Base-by-base conservation (phyloP, 75 land plant species). In the Gnetum montanum region DNA sequence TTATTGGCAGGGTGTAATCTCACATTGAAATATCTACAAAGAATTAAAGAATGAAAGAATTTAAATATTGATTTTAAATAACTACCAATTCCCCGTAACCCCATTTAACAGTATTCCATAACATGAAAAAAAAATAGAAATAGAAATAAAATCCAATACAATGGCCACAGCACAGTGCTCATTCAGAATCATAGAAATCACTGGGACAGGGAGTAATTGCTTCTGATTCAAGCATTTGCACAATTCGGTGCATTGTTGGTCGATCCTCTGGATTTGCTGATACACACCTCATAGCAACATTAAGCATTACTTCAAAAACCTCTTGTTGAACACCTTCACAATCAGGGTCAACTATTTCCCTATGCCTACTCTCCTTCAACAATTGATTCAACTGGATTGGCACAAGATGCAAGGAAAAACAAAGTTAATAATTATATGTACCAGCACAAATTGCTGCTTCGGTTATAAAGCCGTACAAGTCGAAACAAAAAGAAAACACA, bases 181-280 rank as follows among this genome's bases (percentile, higher is more conserved):
- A 33, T 30, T 56, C 67, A 0, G 77, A 85, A 59, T 86, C 90
- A 24, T 86, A 82, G 62, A 80, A 90, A 35, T 94, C 98, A 69
- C 90, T 86, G n/a, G 91, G 84, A 44, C 91, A 83, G 16, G 97
- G 97, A 26, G 91, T 86, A 68, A 83, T 73, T 31, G 79, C 83
- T 55, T 90, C 88, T 26, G 96, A 74, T 70, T 94, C 91, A 35
- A 94, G 64, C 26, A 86, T 36, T 62, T 94, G 83, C 20, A 94
- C 79, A 37, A 86, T 88, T 41, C 82, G 65, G 59, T 94, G 88
- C 98, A 94, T 94, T 53, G 92, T 90, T 23, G 98, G 98, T 4
- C 98, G 72, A 23, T 90, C 85, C 36, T 94, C 98, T 31, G 91
- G 83, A 38, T 28, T 66, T 3, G 98, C 55, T 29, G 79, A 69